These are phyloP conservation scores for Hypocreales sp. DNA, from an alignment of 2,329 filamentous ascomycete genomes.

Conservation along the genomic window DNA sequence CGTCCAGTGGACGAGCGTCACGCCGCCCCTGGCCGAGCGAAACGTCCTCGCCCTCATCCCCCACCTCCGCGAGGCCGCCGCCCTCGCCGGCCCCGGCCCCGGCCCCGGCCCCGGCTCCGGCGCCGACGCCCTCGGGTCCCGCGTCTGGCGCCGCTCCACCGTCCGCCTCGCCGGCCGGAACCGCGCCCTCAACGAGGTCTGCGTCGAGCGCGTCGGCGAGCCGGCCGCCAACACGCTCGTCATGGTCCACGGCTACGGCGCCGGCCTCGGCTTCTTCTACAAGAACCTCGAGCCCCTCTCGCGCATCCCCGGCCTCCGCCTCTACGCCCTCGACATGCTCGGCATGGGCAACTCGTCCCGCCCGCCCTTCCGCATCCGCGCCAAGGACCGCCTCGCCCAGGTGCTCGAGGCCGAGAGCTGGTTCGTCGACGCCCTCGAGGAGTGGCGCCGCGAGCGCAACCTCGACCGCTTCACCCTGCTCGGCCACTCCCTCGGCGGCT, in stretches of 20 bases:
- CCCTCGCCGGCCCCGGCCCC: slow-evolving; percentile 49
- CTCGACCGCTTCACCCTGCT: slow-evolving; percentile 89
- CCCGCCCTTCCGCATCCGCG: slow-evolving; percentile 69
- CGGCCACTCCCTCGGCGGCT: slow-evolving; percentile 86
- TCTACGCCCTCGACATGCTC: slow-evolving; percentile 88
- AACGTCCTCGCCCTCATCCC: slow-evolving; percentile 78
- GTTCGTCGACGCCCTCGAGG: slow-evolving; percentile 92
- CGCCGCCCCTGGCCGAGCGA: slow-evolving; percentile 72
- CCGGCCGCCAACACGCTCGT: slow-evolving; percentile 73
- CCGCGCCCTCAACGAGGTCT: slow-evolving; percentile 83
- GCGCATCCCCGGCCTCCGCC: slow-evolving; percentile 63
- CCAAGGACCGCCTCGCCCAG: slow-evolving; percentile 66
- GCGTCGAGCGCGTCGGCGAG: slow-evolving; percentile 70
- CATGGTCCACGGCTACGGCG: slow-evolving; percentile 93
- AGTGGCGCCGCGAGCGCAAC: slow-evolving; percentile 80
- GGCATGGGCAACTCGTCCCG: slow-evolving; percentile 85
- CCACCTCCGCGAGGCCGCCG: slow-evolving; percentile 60
- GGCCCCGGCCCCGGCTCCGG: slow-evolving; percentile 34
- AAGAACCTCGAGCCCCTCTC: slow-evolving; percentile 89
- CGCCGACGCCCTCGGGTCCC: slow-evolving; percentile 75
- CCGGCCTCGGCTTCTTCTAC: slow-evolving; percentile 94
- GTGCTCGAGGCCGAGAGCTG: slow-evolving; percentile 83
- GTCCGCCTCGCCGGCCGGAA: slow-evolving; percentile 75
- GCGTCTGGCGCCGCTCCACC: slow-evolving; percentile 75
- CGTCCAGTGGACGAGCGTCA: slow-evolving; percentile 65